These are phyloP conservation scores for Trichoderma guizhouense DNA, from an alignment of 2,329 filamentous ascomycete genomes.

Conservation along the genomic window DNA sequence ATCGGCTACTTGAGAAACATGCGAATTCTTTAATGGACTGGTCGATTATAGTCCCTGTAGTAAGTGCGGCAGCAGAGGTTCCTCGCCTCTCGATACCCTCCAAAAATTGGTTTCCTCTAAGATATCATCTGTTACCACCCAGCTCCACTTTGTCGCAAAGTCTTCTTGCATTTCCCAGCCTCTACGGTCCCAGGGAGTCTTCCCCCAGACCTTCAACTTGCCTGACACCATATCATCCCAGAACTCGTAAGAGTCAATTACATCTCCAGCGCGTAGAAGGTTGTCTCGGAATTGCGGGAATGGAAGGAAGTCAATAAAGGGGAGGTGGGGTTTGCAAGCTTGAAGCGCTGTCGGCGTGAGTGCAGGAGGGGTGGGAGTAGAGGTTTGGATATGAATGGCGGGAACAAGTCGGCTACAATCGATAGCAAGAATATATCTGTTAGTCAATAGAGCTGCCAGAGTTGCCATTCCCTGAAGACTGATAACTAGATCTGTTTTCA, in stretches of 20 bases:
- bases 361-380: not conserved
- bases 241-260: not conserved
- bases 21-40: not conserved
- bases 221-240: not conserved
- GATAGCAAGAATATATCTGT: constrained; percentile 3
- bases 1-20: not conserved
- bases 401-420: not conserved
- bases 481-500: not conserved
- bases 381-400: not conserved
- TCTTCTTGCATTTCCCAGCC: constrained; percentile 9
- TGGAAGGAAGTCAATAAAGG: not conserved
- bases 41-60: not conserved
- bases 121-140: not conserved
- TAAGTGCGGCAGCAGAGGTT: not conserved
- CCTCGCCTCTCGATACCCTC: constrained; percentile 1
- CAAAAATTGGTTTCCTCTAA: constrained; percentile 6
- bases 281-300: not conserved
- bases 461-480: not conserved
- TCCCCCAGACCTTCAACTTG: not conserved
- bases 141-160: not conserved
- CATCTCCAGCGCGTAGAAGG: not conserved
- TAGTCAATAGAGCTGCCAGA: not conserved
- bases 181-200: constrained; percentile 2
- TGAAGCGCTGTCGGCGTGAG: not conserved
- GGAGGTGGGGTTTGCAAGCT: not conserved